Conservation (phyloP, 495 filamentous ascomycete genomes). For the Hapsidospora chrysogenum region DNA sequence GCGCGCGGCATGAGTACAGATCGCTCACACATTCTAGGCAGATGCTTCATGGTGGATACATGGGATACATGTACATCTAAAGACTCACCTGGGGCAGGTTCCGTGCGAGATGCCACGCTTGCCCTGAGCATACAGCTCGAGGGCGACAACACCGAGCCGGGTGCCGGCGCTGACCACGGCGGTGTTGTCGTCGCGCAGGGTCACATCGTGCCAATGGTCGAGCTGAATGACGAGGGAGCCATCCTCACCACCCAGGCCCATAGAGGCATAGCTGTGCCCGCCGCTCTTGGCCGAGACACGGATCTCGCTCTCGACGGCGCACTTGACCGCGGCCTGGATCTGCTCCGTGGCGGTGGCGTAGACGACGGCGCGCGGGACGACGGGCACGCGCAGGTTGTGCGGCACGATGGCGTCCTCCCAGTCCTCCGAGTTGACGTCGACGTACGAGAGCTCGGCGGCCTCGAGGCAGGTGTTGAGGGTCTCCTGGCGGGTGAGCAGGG, state of each 20-base stretch:
- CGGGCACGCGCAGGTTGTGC: slow-evolving; percentile 22
- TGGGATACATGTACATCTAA: no score
- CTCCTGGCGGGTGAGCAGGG: slow-evolving; percentile 5
- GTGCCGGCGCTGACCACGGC: slow-evolving; percentile 23
- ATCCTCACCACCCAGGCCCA: slow-evolving; percentile 28
- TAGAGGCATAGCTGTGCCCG: slow-evolving; percentile 29
- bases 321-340: slow-evolving; percentile 24
- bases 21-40: neutral
- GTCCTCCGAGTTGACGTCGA: slow-evolving; percentile 15
- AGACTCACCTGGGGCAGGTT: slow-evolving; percentile 25
- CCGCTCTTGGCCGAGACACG: slow-evolving; percentile 27
- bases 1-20: slow-evolving; percentile 2
- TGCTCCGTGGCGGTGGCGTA: slow-evolving; percentile 21
- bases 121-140: slow-evolving; percentile 19
- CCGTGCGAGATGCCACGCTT: slow-evolving; percentile 26
- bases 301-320: slow-evolving; percentile 19
- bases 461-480: slow-evolving; percentile 24
- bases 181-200: slow-evolving; percentile 17
- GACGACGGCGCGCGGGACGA: slow-evolving; percentile 22
- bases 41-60: neutral
- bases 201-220: slow-evolving; percentile 25
- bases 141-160: slow-evolving; percentile 22
- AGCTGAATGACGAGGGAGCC: slow-evolving; percentile 28
- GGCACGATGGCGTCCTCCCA: slow-evolving; percentile 21
- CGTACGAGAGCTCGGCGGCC: slow-evolving; percentile 13